Percentiles rank a stretch among this genome's conserved stretches.
phyloP scores from a whole-genome alignment of 2,329 filamentous ascomycete species.

The Chalaropsis ovoidea region DNA sequence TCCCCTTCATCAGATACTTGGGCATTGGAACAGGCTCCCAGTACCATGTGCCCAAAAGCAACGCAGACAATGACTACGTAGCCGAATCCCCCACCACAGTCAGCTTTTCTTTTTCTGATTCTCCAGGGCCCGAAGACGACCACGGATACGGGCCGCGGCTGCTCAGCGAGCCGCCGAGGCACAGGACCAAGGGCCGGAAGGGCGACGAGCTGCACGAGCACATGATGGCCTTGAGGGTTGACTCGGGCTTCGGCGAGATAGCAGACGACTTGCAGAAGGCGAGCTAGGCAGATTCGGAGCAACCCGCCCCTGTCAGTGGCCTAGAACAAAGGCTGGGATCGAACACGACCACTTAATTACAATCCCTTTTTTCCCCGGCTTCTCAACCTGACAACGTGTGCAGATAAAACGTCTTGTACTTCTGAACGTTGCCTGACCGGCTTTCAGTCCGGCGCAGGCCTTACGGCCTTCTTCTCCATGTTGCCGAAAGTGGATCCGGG shows the following conservation, averaged over 20 bases:
- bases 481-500: neutral
- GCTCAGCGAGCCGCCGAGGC: neutral
- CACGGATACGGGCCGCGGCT: neutral
- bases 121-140: neutral
- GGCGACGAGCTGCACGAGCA: neutral
- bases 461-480: neutral
- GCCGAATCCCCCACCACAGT: slow-evolving; percentile 69
- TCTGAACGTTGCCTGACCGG: neutral
- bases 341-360: too few relatives aligned
- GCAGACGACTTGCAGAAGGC: slow-evolving; percentile 1
- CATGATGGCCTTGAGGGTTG: slow-evolving; percentile 19
- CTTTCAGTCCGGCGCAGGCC: too few relatives aligned
- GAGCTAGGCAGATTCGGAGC: neutral
- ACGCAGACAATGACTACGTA: slow-evolving; percentile 35
- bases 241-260: slow-evolving; percentile 20
- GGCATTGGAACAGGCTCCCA: slow-evolving; percentile 58
- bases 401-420: neutral
- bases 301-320: too few relatives aligned
- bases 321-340: too few relatives aligned
- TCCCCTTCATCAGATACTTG: slow-evolving; percentile 46
- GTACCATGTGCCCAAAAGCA: slow-evolving; percentile 35
- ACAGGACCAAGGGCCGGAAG: neutral
- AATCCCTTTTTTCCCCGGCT: too few relatives aligned
- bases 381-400: too few relatives aligned
- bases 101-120: slow-evolving; percentile 78